Evolutionary conservation across 176 grass and related monocot genomes (phyloP), one percentile per base, ranked within the genome.

Genomic region (Hsuehochloa calcarea): DNA sequence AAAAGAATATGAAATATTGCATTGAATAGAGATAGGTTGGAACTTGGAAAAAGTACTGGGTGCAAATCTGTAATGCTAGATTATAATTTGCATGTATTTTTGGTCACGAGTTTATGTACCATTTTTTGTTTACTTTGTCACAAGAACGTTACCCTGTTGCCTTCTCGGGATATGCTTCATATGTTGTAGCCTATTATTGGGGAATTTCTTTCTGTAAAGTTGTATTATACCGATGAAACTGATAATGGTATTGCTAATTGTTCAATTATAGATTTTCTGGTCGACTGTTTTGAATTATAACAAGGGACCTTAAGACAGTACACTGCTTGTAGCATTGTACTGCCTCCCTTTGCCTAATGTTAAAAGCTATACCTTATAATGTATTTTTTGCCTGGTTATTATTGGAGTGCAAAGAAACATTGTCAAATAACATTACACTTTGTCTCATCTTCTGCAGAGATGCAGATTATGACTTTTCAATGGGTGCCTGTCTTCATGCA

Each of bases 401-500:
- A 73, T 81, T 41, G 40, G 22, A 62, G 43, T 65, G 19, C 27
- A 44, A 10, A 72, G 7, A 47, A 62, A 64, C 37, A 77, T 71
- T 44, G 34, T 71, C 73, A 82, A 25, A 22, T 83, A 61, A 23
- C 6, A 35, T 80, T 54, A 73, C n/a, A 5, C 45, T 68, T 38
- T 51, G 26, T 85, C 17, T 69, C 46, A 17, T 26, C 79, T 88
- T 86, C 72, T 90, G 82, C 87, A 98, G 96, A 87, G 92, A 93
- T 79, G 35, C 49, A 25, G 75, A 73, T 82, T 98, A 95, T 63
- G 96, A 98, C 46, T 93, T 88, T 75, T 93, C 89, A 78, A 85
- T 98, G 80, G 93, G 93, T 80, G 84, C 87, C 8, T 95, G 96
- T 80, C 93, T 98, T 80, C 78, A 77, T 87, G 91, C 89, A 68